Evolutionary conservation across 1,139 yeast species (phyloP), one percentile per base, ranked within the genome.

Genomic region (Protomyces pachydermus): DNA sequence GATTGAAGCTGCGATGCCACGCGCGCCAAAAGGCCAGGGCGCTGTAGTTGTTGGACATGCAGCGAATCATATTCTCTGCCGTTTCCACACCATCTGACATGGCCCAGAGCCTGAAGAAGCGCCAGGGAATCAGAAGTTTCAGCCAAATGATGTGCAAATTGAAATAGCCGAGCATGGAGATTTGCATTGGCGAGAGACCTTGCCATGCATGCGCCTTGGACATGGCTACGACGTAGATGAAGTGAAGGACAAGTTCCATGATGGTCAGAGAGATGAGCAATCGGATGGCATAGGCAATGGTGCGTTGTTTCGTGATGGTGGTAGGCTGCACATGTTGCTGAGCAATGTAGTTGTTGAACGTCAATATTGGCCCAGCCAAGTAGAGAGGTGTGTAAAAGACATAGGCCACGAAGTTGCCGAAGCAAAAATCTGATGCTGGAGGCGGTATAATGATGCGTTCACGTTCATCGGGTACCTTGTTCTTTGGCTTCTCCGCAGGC

Each of bases 11-110:
- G 70, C 98, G 82, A 74, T 95, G 99, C 99, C 99, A 95, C 1
- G 97, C 95, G 72, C 98, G 82, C 99, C 99, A 95, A 74, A 95
- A 95, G 10, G 95, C 91, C 67, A 89, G 75, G 0, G 97, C 95
- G 32, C 96, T 87, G 74, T 87, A 93, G 75, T 93, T 95, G 75
- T 95, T 90, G 74, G 90, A 88, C 84, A 95, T 90, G 73, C 98
- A 91, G 65, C 99, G 80, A 65, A 95, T 85, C 98, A 95, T 95
- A 72, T 95, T 95, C 73, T 95, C 99, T 1, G 98, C 98, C 0
- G 98, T 90, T 72, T 93, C 98, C 64, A 93, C 89, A 0, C 90
- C 90, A 75, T 95, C 98, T 18, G 89, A 72, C 68, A 95, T 77
- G 8, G 95, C 83, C 98, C 99, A 95, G 70, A 93, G 79, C 68